Base-by-base conservation (phyloP, 352 stramenopile species). In the Phytophthora macrochlamydospora region DNA sequence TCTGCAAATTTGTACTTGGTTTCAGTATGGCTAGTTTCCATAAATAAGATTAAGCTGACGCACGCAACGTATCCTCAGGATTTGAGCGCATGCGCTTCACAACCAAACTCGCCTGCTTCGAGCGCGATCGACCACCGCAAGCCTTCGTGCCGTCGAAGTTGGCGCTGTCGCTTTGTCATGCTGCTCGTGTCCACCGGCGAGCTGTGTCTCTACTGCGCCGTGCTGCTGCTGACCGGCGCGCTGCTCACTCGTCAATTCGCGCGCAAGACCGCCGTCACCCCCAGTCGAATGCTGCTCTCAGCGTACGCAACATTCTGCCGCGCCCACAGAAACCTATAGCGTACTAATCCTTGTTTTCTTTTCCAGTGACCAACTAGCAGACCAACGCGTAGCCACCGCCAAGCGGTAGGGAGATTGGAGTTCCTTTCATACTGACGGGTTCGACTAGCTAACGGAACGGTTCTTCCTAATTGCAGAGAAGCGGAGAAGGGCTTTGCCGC, bases 401-500 rank as follows among this genome's bases (percentile, higher is more conserved):
- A 62, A 70, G 67, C 55, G 56, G 69, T 76, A 31, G 51, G 64
- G 60, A 13, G 35, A 11, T 7, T 43, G 7, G n/a, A 33, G 44
- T 24, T 60, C 7, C 28, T 51, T 18, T 8, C 44, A 43, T 12
- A 7, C 7, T 52, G 28, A 8, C 24, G 28, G 12, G 7, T 30
- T 58, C 38, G 33, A 57, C 51, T 43, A 60, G 9, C 24, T 14
- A 54, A 59, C 13, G 14, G 4, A 8, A 5, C 33, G 35, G 14
- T 40, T 11, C 12, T 48, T 51, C 37, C n/a, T 37, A 33, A 45
- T 11, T 29, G 58, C 46, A 86, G 76, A 33, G 65, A 85, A 65
- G 74, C 76, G 7, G 62, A 68, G 29, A 62, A 60, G 32, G 79
- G 76, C 35, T 83, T 73, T 48, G 64, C 69, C 2, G 51, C 54